Evolutionary conservation across 2,329 filamentous ascomycete species (phyloP), one percentile per base, ranked within the genome.

Genomic region (Amauroascus verrucosus): DNA sequence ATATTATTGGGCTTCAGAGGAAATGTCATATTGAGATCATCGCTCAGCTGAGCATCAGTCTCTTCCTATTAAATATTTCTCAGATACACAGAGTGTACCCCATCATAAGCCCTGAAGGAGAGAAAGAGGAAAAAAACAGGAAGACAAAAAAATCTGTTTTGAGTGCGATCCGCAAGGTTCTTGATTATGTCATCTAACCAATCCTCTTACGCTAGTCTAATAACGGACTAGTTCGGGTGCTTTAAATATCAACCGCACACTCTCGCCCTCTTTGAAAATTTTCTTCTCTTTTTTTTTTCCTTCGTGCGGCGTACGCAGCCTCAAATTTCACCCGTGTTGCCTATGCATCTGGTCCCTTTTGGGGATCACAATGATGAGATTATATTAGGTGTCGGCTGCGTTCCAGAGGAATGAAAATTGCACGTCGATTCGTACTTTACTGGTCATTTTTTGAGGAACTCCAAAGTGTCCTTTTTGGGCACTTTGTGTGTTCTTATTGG

Each of bases 401-500:
- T 81, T 83, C 78, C 79, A 90, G 85, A 87, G 67, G 57, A 72
- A 85, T 73, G 78, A 77, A 86, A 56, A 91, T 91, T 89, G 85
- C 85, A 87, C 75, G 70, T 76, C 72, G 75, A 73, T 76, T 71
- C 73, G 68, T 72, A 72, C 70, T 72, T 73, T 75, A 75, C 68
- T 73, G 66, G 68, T 68, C 67, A 68, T 67, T 67, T 65, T 67
- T 24, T 62, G 7, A 14, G 51, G 26, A 43, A 28, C 57, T 56
- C 53, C 26, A n/a, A 33, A 26, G 43, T 28, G 16, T 54, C 47
- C 43, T 45, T 62, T 63, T n/a, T n/a, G n/a, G 61, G 63, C 14
- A 24, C 20, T 18, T 22, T 26, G 37, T 9, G 26, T 5, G 65
- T 63, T n/a, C 44, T 64, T 41, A 20, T 61, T 65, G 66, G 67